Evolutionary conservation across 495 filamentous ascomycete genomes (phyloP), one percentile per base, ranked within the genome.

Genomic region (Ascobolus immersus): DNA sequence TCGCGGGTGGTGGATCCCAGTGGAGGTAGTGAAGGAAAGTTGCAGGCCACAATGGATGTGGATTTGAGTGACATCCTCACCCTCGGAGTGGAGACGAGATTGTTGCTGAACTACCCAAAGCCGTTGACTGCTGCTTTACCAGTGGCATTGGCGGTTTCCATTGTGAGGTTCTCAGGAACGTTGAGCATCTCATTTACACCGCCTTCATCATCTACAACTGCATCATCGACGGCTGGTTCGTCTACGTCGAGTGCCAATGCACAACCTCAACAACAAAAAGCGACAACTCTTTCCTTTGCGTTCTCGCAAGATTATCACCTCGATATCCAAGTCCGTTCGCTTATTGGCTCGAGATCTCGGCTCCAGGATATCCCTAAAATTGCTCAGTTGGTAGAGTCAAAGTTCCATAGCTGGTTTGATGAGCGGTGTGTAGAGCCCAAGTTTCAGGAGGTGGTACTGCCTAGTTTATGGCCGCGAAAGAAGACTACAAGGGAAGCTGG

Each of bases 321-420:
- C 11, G 86, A 94, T 47, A 73, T 96, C 25, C 77, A 70, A 7
- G 78, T 92, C 18, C 71, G 80, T 30, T 86, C 77, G 25, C 66
- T 94, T 15, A 70, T 96, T n/a, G 86, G 86, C 20, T 84, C 76
- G 20, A 69, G 89, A 19, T 79, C 73, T 22, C 60, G 89, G 13
- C 56, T 96, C 8, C 84, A 93, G 50, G 89, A 96, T 55, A 79
- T 96, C 9, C 86, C 86, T 8, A 96, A 96, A 51, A 89, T 96
- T 32, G 89, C 89, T 0, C 81, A 93, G 49, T 62, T 96, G 3
- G 73, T 96, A 24, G 86, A 96, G 53, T 70, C 71, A 4, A 65
- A 84, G 5, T 62, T 96, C 5, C 86, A 94, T 49, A 69, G 73
- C 17, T 96, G 86, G 86, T 92, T 96, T 43, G 86, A 96, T 49